phyloP scores from a whole-genome alignment of 108 stramenopile species.

The Pseudonitzschia delicatissima region DNA sequence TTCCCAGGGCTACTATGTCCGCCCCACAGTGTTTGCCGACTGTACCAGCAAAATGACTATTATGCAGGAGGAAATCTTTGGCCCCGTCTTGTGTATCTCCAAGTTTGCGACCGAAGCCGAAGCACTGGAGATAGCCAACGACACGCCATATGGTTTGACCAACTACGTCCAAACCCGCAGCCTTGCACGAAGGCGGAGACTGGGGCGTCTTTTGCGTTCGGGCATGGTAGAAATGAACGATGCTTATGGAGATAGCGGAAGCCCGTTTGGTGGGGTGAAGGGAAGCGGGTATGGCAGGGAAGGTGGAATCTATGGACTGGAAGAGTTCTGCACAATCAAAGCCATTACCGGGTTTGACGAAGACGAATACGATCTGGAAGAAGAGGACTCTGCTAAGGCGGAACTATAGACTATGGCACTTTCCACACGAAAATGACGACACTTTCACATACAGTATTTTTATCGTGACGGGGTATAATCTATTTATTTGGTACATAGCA shows the following conservation, averaged over 20 bases:
- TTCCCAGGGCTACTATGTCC: slow-evolving; percentile 45
- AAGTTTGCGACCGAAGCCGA: slow-evolving; percentile 64
- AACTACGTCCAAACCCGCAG: slow-evolving; percentile 38
- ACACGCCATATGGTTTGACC: slow-evolving; percentile 73
- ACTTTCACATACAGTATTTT: neutral
- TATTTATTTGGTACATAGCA: too few relatives aligned
- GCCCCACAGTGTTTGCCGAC: slow-evolving; percentile 50
- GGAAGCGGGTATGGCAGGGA: slow-evolving; percentile 50
- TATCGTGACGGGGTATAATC: too few relatives aligned
- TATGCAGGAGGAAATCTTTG: slow-evolving; percentile 63
- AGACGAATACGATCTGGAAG: neutral
- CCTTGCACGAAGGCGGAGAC: slow-evolving; percentile 7
- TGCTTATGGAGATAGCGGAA: slow-evolving; percentile 25
- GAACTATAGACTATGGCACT: too few relatives aligned
- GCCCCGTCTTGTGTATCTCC: slow-evolving; percentile 55
- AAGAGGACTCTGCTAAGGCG: too few relatives aligned
- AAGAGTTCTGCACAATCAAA: slow-evolving; percentile 28
- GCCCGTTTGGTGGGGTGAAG: slow-evolving; percentile 51
- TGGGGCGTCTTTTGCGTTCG: slow-evolving; percentile 20
- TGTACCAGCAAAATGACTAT: slow-evolving; percentile 54
- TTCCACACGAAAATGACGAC: neutral
- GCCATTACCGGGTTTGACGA: slow-evolving; percentile 15
- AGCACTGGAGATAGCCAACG: slow-evolving; percentile 67
- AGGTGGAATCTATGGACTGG: slow-evolving; percentile 34
- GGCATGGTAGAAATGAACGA: slow-evolving; percentile 34